Conservation (phyloP, 1,284 basidiomycete species). For the Ustilago sp. region DNA sequence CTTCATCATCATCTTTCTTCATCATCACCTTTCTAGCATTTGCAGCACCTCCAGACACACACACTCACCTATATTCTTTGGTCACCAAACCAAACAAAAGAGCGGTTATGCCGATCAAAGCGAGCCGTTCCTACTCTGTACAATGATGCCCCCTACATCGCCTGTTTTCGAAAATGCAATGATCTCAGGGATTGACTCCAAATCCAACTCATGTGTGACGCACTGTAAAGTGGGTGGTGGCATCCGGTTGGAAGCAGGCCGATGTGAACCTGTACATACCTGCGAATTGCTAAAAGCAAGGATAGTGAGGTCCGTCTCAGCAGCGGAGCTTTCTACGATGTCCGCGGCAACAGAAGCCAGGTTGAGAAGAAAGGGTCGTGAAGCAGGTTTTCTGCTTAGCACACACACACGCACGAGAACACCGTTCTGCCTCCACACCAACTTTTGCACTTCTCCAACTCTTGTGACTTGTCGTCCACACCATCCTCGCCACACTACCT, state of each 20-base stretch:
- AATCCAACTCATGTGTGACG: not conserved
- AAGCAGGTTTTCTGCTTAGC: slow-evolving; percentile 3
- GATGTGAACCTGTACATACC: too few relatives aligned
- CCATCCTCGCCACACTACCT: not conserved
- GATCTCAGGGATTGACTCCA: slow-evolving; percentile 51
- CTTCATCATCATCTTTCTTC: not conserved
- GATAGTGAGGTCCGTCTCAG: not conserved
- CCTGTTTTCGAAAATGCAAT: slow-evolving; percentile 42
- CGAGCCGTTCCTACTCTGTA: slow-evolving; percentile 37
- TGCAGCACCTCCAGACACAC: slow-evolving; percentile 8
- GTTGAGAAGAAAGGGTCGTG: not conserved
- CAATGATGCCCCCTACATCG: slow-evolving; percentile 40
- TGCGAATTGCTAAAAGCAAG: too few relatives aligned
- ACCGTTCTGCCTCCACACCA: not conserved
- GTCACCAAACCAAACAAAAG: slow-evolving; percentile 28
- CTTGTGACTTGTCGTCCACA: too few relatives aligned
- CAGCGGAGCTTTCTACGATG: not conserved
- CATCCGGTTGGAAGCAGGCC: too few relatives aligned
- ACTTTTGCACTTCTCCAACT: not conserved
- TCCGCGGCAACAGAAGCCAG: not conserved
- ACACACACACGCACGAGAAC: not conserved
- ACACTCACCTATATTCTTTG: slow-evolving; percentile 19
- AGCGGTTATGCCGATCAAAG: slow-evolving; percentile 9
- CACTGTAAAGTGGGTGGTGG: too few relatives aligned
- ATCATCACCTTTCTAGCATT: slow-evolving; percentile 13